Evolutionary conservation across 768 basidiomycete genomes (phyloP).

Genomic region (Russula sp.): DNA sequence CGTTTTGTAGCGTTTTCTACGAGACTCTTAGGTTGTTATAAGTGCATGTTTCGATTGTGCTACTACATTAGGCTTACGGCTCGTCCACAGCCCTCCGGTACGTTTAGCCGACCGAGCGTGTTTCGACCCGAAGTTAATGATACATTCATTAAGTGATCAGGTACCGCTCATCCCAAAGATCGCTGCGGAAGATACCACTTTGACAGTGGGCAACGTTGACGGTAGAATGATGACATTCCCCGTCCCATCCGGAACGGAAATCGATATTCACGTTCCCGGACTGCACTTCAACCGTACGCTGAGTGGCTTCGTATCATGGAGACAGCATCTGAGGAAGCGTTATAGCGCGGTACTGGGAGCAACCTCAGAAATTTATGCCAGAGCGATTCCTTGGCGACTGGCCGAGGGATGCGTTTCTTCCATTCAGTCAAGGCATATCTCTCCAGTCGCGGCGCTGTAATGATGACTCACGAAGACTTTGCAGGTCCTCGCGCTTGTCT

Average conservation of each 20-base stretch:
- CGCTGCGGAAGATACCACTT: slow-evolving; percentile 46
- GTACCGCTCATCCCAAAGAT: slow-evolving; percentile 45
- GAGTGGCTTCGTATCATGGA: no score
- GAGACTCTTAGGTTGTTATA: slow-evolving; percentile 48
- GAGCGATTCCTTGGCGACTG: slow-evolving; percentile 38
- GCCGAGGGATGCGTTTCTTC: slow-evolving; percentile 37
- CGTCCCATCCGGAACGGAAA: slow-evolving; percentile 43
- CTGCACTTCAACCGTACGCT: slow-evolving; percentile 51
- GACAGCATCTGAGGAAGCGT: not conserved
- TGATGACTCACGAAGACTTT: not conserved
- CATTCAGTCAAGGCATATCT: slow-evolving; percentile 33
- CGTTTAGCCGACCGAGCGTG: no score
- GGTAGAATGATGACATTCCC: slow-evolving; percentile 44
- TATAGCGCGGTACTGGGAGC: slow-evolving; percentile 54
- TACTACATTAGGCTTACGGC: not conserved
- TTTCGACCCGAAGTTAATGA: no score
- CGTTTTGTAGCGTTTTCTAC: slow-evolving; percentile 50
- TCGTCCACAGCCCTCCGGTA: slow-evolving; percentile 13
- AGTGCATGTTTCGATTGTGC: not conserved
- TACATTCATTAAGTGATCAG: no score
- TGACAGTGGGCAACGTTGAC: slow-evolving; percentile 36
- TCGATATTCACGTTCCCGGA: slow-evolving; percentile 42
- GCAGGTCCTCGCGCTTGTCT: slow-evolving; percentile 31
- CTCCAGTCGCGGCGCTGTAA: not conserved
- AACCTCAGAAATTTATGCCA: slow-evolving; percentile 48